A percentile compares a stretch with the other conserved stretches of the same genome.
Evolutionary conservation across 805 yeast genomes (phyloP).

Genomic region (Jamesozyma spencerorum): DNA sequence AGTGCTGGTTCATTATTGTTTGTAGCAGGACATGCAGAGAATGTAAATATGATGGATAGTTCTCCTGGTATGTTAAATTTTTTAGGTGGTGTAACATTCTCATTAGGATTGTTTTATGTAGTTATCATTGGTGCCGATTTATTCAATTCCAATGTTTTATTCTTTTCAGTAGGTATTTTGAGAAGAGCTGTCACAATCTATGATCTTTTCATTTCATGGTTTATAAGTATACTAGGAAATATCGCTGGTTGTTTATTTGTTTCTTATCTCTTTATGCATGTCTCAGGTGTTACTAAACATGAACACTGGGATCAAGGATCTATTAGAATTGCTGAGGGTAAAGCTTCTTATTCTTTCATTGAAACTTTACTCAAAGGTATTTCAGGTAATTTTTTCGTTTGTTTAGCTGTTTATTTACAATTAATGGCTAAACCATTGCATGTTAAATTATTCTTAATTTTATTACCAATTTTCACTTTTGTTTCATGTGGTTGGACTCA

Average conservation of each 20-base stretch:
- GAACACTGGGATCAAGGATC: conserved; percentile 42
- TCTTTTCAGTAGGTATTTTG: conserved; percentile 57
- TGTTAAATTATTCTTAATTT: conserved; percentile 56
- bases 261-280: conserved; percentile 51
- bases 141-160: conserved; percentile 65
- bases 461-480: conserved; percentile 65
- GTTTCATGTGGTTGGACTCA: conserved; percentile 75
- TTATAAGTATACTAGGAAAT: conserved; percentile 58
- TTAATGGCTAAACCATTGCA: conserved; percentile 72
- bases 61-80: conserved; percentile 47
- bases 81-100: conserved; percentile 53
- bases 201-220: conserved; percentile 59
- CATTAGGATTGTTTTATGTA: conserved; percentile 68
- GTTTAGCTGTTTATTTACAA: conserved; percentile 67
- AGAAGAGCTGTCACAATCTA: conserved; percentile 61
- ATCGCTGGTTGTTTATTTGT: conserved; percentile 57
- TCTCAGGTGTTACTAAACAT: conserved; percentile 40
- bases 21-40: conserved; percentile 44
- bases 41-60: conserved; percentile 33
- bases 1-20: conserved; percentile 66
- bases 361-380: conserved; percentile 60
- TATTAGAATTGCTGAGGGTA: conserved; percentile 34
- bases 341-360: conserved; percentile 42
- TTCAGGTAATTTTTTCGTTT: conserved; percentile 72
- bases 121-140: conserved; percentile 68